Evolutionary conservation across 345 rosid species (phyloP).

Genomic region (Citrus australasica): DNA sequence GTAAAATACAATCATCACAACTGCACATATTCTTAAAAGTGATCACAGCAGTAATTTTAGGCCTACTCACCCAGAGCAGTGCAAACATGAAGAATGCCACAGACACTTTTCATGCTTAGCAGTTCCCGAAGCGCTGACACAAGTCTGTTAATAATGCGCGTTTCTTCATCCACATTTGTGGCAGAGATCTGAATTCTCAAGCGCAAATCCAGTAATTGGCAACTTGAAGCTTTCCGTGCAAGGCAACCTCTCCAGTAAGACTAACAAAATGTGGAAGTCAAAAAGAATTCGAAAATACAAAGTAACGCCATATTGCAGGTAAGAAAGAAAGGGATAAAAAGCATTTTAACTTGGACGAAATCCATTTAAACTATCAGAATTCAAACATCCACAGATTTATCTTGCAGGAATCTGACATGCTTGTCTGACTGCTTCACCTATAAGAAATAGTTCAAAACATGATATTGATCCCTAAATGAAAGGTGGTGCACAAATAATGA

Average conservation of each 20-base stretch:
- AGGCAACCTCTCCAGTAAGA: constrained; percentile 81
- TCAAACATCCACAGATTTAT: not conserved
- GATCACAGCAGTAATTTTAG: not conserved
- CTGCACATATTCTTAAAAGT: not conserved
- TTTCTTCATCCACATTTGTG: constrained; percentile 71
- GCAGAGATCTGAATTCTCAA: constrained; percentile 67
- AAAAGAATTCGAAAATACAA: not conserved
- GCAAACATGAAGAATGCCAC: constrained; percentile 77
- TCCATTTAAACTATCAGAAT: not conserved
- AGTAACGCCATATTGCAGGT: not conserved
- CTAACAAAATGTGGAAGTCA: constrained; percentile 34
- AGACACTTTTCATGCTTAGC: constrained; percentile 65
- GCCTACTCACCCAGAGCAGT: constrained; percentile 58
- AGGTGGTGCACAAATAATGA: not conserved
- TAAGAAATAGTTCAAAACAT: not conserved
- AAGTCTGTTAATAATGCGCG: constrained; percentile 78
- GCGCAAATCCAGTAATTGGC: constrained; percentile 57
- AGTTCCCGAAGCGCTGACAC: constrained; percentile 71
- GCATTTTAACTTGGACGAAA: not conserved
- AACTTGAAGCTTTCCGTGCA: constrained; percentile 65
- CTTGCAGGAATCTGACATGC: not conserved
- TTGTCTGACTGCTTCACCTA: not conserved
- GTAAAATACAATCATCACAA: not conserved
- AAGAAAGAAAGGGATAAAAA: not conserved
- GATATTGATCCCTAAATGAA: not conserved